Percentiles rank a stretch among this genome's conserved stretches.
Evolutionary conservation across 2,329 filamentous ascomycete species (phyloP).

Genomic region (Cryphonectria naterciae): DNA sequence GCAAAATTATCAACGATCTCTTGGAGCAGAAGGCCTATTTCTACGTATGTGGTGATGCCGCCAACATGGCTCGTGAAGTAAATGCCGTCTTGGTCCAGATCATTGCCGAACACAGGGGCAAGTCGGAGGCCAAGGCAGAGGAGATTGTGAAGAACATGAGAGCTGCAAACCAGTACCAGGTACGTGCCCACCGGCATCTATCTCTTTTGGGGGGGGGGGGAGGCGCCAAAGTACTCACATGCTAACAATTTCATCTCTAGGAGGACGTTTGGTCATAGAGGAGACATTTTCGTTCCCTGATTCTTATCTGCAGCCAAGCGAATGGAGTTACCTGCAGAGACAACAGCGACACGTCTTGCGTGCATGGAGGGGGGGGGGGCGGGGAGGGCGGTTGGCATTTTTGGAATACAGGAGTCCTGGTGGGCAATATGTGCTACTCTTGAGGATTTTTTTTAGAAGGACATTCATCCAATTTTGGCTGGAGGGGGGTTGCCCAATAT

Average conservation of each 20-base stretch:
- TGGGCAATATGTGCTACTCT: not conserved
- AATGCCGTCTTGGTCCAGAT: slow-evolving; percentile 87
- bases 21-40: slow-evolving; percentile 88
- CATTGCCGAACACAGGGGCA: slow-evolving; percentile 79
- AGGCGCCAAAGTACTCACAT: not conserved
- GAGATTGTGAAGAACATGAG: slow-evolving; percentile 98
- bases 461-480: not conserved
- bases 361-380: slow-evolving; percentile 6
- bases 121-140: slow-evolving; percentile 86
- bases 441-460: slow-evolving; percentile 7
- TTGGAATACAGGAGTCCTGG: slow-evolving; percentile 26
- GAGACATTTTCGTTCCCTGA: not conserved
- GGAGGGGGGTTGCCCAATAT: not conserved
- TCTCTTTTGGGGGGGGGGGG: not conserved
- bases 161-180: slow-evolving; percentile 94
- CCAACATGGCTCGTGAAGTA: slow-evolving; percentile 95
- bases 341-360: slow-evolving; percentile 11
- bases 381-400: not conserved
- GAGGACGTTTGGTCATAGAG: slow-evolving; percentile 73
- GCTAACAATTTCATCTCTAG: slow-evolving; percentile 48
- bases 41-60: slow-evolving; percentile 97
- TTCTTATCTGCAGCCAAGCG: slow-evolving; percentile 27
- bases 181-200: slow-evolving; percentile 43
- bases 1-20: slow-evolving; percentile 84
- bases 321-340: not conserved